Evolutionary conservation across 2,329 filamentous ascomycete genomes (phyloP).

Genomic region (Epichloe uncinata): DNA sequence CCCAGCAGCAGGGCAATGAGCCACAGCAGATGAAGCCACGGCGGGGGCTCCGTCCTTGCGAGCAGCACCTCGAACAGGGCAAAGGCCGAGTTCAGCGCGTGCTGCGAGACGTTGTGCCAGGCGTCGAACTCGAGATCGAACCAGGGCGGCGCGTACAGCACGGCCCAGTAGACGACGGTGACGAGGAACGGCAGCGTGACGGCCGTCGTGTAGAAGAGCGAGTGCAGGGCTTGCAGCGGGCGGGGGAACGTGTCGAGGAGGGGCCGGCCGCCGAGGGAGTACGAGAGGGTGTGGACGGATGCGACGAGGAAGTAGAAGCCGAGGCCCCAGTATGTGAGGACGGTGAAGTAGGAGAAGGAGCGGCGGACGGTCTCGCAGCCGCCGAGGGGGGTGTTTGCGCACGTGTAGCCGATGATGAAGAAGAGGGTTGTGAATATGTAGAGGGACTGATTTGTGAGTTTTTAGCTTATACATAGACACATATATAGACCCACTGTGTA

Average conservation of each 20-base stretch:
- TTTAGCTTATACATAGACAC: too few relatives aligned
- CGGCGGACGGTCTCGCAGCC: slow-evolving; percentile 33
- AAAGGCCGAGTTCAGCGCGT: slow-evolving; percentile 60
- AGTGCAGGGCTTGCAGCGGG: slow-evolving; percentile 50
- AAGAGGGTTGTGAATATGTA: slow-evolving; percentile 61
- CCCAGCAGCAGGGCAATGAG: slow-evolving; percentile 56
- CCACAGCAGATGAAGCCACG: slow-evolving; percentile 51
- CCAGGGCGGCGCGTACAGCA: slow-evolving; percentile 41
- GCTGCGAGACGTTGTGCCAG: slow-evolving; percentile 59
- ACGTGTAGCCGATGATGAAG: slow-evolving; percentile 54
- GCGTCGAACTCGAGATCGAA: slow-evolving; percentile 35
- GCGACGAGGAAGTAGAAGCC: slow-evolving; percentile 64
- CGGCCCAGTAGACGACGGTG: slow-evolving; percentile 56
- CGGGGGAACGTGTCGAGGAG: slow-evolving; percentile 51
- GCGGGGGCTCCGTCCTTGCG: slow-evolving; percentile 47
- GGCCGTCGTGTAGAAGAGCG: slow-evolving; percentile 49
- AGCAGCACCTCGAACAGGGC: slow-evolving; percentile 64
- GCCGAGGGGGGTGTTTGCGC: slow-evolving; percentile 32
- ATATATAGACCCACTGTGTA: too few relatives aligned
- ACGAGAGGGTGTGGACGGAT: slow-evolving; percentile 55
- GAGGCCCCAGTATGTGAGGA: slow-evolving; percentile 70
- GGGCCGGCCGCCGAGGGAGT: slow-evolving; percentile 39
- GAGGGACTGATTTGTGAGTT: slow-evolving; percentile 28
- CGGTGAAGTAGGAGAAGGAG: slow-evolving; percentile 72
- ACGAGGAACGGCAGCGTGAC: slow-evolving; percentile 55